phyloP scores from a whole-genome alignment of 306 rosid species.

The Lathyrus tuberosus region DNA sequence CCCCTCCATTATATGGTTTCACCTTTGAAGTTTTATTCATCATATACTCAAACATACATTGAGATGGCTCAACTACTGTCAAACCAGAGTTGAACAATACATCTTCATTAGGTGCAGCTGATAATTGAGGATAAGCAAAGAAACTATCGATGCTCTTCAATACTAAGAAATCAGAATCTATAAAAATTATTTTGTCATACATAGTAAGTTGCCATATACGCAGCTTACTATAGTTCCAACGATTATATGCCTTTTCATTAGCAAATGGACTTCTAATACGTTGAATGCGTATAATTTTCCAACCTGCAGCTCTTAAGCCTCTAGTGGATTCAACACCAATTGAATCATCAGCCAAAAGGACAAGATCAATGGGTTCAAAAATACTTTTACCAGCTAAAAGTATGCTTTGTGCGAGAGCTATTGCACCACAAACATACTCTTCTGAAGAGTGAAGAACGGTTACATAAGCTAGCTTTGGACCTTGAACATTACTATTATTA shows the following conservation, averaged over 20 bases:
- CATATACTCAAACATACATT: conserved; percentile 63
- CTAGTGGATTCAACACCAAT: conserved; percentile 44
- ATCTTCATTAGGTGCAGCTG: conserved; percentile 60
- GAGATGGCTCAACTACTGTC: conserved; percentile 79
- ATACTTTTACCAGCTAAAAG: conserved; percentile 14
- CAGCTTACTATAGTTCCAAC: conserved; percentile 91
- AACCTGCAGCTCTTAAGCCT: conserved; percentile 66
- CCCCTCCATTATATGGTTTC: conserved; percentile 74
- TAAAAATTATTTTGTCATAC: conserved; percentile 69
- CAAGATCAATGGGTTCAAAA: conserved; percentile 47
- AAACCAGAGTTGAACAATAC: conserved; percentile 72
- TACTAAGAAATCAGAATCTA: conserved; percentile 70
- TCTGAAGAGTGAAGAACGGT: conserved; percentile 87
- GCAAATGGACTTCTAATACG: conserved; percentile 70
- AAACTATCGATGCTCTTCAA: conserved; percentile 49
- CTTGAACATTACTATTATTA: neutral
- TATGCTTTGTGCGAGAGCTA: conserved; percentile 82
- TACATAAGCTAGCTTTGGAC: conserved; percentile 60
- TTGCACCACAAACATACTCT: conserved; percentile 85
- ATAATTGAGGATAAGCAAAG: conserved; percentile 57
- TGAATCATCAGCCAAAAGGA: conserved; percentile 74
- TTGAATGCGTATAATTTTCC: conserved; percentile 56
- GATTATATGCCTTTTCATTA: conserved; percentile 56
- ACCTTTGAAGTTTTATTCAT: conserved; percentile 46
- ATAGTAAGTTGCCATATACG: conserved; percentile 63